Evolutionary conservation across 1,284 basidiomycete species (phyloP).

Genomic region (Exobasidium rhododendri): DNA sequence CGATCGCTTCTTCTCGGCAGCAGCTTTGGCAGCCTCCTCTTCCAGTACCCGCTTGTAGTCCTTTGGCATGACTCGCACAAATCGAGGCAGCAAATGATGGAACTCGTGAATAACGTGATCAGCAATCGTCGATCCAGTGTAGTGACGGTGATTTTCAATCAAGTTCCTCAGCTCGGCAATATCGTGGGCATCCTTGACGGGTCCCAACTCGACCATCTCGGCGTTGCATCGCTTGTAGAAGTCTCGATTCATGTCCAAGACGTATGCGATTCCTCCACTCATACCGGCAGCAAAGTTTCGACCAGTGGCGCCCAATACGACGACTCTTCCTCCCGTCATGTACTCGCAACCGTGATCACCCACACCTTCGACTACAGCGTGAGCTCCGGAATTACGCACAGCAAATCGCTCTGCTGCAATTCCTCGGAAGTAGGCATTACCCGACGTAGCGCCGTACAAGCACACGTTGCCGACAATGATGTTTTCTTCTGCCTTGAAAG

Average conservation of each 20-base stretch:
- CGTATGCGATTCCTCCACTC: slow-evolving; percentile 49
- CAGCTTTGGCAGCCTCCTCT: slow-evolving; percentile 51
- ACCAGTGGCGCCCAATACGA: slow-evolving; percentile 41
- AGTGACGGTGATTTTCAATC: slow-evolving; percentile 52
- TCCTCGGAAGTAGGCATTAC: slow-evolving; percentile 48
- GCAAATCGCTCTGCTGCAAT: slow-evolving; percentile 50
- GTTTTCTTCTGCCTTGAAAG: slow-evolving; percentile 52
- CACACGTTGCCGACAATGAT: slow-evolving; percentile 46
- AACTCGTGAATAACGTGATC: slow-evolving; percentile 50
- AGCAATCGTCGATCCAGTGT: slow-evolving; percentile 48
- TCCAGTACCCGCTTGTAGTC: slow-evolving; percentile 54
- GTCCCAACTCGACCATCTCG: slow-evolving; percentile 50
- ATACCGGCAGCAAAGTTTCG: slow-evolving; percentile 47
- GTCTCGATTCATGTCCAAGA: slow-evolving; percentile 51
- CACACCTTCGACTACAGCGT: slow-evolving; percentile 49
- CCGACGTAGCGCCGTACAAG: slow-evolving; percentile 38
- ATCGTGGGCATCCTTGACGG: slow-evolving; percentile 46
- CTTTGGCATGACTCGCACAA: slow-evolving; percentile 49
- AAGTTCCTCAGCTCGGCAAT: slow-evolving; percentile 53
- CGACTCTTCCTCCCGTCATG: slow-evolving; percentile 45
- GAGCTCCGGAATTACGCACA: slow-evolving; percentile 51
- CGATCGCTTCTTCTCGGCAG: slow-evolving; percentile 51
- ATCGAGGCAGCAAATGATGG: slow-evolving; percentile 49
- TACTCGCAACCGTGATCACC: slow-evolving; percentile 48
- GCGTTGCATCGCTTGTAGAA: slow-evolving; percentile 47